Evolutionary conservation across 2,329 filamentous ascomycete species (phyloP), one percentile per base, ranked within the genome.

Genomic region (Trichoderma polysporum): DNA sequence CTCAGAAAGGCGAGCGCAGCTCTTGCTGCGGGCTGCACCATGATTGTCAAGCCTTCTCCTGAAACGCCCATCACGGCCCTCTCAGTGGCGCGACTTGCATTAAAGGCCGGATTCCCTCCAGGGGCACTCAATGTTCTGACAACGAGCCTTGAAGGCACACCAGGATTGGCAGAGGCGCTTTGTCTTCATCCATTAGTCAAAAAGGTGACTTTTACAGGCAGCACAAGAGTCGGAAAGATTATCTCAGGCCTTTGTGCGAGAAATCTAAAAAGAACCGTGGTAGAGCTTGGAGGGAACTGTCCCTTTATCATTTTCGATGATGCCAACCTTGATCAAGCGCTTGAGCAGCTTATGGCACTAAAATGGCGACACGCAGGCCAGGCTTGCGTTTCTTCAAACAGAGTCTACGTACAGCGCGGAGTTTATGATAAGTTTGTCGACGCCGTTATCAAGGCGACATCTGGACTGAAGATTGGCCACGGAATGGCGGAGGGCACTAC

Each of bases 121-220:
- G 92, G 92, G 2, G 90, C 89, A 0, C 84, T 96, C 25, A 83
- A 83, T 52, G 78, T 84, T 2, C 53, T 84, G 56, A 81, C 81
- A 0, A 83, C 83, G 0, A 81, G 79, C 22, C 71, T 83, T 8
- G 76, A 76, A 0, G 80, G 81, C 57, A 84, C 82, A 0, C 82
- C 82, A 0, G 63, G 72, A 1, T 75, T 85, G 2, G 80, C 80
- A 13, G 82, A 83, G 73, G 78, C 79, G 0, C 77, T 85, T 1
- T 84, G 82, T 69, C 77, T 78, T 31, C 81, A 84, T 66, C 78
- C 77, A 0, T 66, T 77, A 0, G 79, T 84, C 0, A 81, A 80
- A 59, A 93, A 93, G 75, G 82, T 94, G 65, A 91, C 90, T 66
- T 95, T 94, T 72, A 94, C 91, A 0, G 92, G 92, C 19, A 88